Conservation (phyloP, 179 eudicot species). For the Spergularia azorica region DNA sequence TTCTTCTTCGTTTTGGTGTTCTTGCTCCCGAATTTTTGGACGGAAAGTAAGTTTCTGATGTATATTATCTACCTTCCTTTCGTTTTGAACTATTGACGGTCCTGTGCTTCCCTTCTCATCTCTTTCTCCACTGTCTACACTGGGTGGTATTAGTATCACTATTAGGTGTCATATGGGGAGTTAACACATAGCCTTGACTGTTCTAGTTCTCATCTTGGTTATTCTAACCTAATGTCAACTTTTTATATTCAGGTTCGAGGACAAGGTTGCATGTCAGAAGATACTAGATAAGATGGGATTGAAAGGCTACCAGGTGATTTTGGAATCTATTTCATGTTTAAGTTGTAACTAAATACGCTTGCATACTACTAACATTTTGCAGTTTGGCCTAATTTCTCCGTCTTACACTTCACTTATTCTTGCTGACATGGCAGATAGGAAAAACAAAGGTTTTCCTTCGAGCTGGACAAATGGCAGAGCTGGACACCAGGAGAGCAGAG, state of each 20-base stretch:
- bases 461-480: slow-evolving; percentile 99
- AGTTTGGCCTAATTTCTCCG: not conserved
- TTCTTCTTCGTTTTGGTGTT: slow-evolving; percentile 93
- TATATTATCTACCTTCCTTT: not conserved
- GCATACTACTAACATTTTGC: slow-evolving; percentile 1
- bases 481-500: slow-evolving; percentile 94
- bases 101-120: not conserved
- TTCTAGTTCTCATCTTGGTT: not conserved
- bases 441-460: slow-evolving; percentile 95
- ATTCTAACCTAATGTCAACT: slow-evolving; percentile 19
- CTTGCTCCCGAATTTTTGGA: slow-evolving; percentile 98
- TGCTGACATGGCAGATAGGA: slow-evolving; percentile 71
- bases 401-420: slow-evolving; percentile 1
- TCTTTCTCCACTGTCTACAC: not conserved
- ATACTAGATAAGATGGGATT: slow-evolving; percentile 92
- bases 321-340: slow-evolving; percentile 10
- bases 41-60: slow-evolving; percentile 64
- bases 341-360: not conserved
- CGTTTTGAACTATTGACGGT: not conserved
- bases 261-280: slow-evolving; percentile 83
- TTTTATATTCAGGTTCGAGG: slow-evolving; percentile 65
- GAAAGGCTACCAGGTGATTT: slow-evolving; percentile 89
- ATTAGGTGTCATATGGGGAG: not conserved
- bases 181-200: slow-evolving; percentile 9
- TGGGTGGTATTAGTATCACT: not conserved